These are phyloP conservation scores for Colletotrichum tropicicola DNA, from an alignment of 2,329 filamentous ascomycete species.

Conservation along the genomic window DNA sequence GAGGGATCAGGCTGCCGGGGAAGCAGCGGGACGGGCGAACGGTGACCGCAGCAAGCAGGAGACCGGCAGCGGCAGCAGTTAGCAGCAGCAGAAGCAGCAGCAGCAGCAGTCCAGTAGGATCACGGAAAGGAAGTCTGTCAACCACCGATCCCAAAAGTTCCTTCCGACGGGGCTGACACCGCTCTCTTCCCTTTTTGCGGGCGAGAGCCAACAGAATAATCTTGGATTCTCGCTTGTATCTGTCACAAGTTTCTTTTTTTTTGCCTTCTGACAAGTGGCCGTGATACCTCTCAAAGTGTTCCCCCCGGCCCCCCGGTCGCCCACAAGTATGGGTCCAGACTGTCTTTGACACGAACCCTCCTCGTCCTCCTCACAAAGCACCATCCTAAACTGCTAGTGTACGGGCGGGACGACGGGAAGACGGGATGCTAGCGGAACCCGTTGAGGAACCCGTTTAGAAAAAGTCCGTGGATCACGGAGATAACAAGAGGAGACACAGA, in stretches of 20 bases:
- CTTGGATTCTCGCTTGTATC: too few relatives aligned
- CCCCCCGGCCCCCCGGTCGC: too few relatives aligned
- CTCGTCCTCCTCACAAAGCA: background rate
- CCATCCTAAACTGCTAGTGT: too few relatives aligned
- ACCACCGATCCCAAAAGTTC: background rate
- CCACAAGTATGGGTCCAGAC: too few relatives aligned
- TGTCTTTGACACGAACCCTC: background rate
- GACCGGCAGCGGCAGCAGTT: too few relatives aligned
- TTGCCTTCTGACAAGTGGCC: too few relatives aligned
- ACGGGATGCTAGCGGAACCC: slow-evolving; percentile 27
- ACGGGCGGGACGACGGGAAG: slow-evolving; percentile 15
- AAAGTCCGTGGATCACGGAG: background rate
- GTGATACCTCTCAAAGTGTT: too few relatives aligned
- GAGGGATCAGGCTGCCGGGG: background rate
- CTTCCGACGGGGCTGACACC: background rate
- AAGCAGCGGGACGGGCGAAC: background rate
- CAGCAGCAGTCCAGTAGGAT: background rate
- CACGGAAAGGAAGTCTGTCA: background rate
- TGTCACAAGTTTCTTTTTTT: too few relatives aligned
- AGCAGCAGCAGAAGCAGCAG: too few relatives aligned
- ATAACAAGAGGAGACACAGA: background rate
- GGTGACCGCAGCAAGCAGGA: background rate
- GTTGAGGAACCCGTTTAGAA: slow-evolving; percentile 14
- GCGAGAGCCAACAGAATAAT: too few relatives aligned
- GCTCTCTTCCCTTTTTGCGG: too few relatives aligned